A percentile compares a stretch with the other conserved stretches of the same genome.
phyloP scores from a whole-genome alignment of 768 basidiomycete species.

The Thelephora aurantiotincta region DNA sequence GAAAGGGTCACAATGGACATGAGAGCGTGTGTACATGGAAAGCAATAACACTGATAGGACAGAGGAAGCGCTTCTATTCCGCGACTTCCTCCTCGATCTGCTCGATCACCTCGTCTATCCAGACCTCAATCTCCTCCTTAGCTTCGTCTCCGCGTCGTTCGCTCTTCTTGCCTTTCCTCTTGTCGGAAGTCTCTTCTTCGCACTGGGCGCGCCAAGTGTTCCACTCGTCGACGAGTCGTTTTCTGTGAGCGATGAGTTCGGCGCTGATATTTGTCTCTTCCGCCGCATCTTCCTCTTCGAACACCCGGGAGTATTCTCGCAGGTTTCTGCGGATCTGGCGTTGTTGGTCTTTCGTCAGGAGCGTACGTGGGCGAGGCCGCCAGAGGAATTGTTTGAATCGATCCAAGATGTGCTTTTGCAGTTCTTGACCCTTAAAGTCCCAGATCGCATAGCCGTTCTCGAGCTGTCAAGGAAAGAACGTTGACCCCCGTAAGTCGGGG shows the following conservation, averaged over 20 bases:
- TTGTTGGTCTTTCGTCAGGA: constrained; percentile 82
- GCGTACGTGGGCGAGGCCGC: constrained; percentile 86
- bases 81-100: constrained; percentile 76
- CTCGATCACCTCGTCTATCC: constrained; percentile 87
- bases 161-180: constrained; percentile 25
- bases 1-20: no score
- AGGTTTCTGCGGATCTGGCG: constrained; percentile 77
- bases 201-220: constrained; percentile 85
- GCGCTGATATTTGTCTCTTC: constrained; percentile 93
- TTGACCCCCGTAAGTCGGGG: neutral
- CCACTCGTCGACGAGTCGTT: constrained; percentile 95
- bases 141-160: constrained; percentile 29
- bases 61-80: constrained; percentile 19
- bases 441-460: constrained; percentile 95
- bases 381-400: constrained; percentile 98
- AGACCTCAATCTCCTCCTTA: constrained; percentile 87
- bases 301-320: constrained; percentile 78
- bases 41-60: neutral
- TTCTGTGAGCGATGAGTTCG: constrained; percentile 80
- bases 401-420: constrained; percentile 80
- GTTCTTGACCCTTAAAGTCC: constrained; percentile 96
- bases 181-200: constrained; percentile 49
- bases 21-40: no score
- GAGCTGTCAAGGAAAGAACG: constrained; percentile 34
- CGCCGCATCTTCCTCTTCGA: constrained; percentile 94